Conservation (phyloP, 2,329 filamentous ascomycete genomes). For the Simplicillium sp. region DNA sequence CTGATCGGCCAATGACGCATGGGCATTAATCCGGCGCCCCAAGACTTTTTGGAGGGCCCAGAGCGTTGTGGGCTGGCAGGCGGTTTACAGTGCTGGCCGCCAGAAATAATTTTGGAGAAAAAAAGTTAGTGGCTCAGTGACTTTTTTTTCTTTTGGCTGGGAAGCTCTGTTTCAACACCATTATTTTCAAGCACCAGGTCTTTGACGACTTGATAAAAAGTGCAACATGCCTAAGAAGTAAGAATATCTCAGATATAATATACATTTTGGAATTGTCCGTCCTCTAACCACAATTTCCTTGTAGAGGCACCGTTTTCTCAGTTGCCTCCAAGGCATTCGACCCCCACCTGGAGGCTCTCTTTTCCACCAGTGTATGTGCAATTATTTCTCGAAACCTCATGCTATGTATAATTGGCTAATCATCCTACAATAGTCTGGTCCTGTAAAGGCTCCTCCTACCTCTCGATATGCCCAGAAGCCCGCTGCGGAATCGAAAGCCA, state of each 20-base stretch:
- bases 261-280: background rate
- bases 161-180: too few species aligned
- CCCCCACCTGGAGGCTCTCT: constrained; percentile 59
- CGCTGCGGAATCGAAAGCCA: constrained; percentile 14
- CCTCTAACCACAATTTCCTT: constrained; percentile 9
- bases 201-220: too few species aligned
- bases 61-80: too few species aligned
- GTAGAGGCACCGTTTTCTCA: constrained; percentile 28
- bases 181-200: too few species aligned
- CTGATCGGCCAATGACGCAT: background rate
- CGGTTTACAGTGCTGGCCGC: background rate
- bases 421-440: constrained; percentile 32
- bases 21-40: background rate
- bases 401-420: background rate
- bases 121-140: background rate
- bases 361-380: constrained; percentile 59
- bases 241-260: background rate
- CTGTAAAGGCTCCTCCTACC: constrained; percentile 35
- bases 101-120: background rate
- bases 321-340: constrained; percentile 51
- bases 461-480: constrained; percentile 32
- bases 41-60: too few species aligned
- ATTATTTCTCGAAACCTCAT: background rate
- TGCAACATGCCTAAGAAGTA: constrained; percentile 11
- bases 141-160: too few species aligned